phyloP scores from a whole-genome alignment of 176 grass and related monocot species.

The Hyparrhenia diplandra region DNA sequence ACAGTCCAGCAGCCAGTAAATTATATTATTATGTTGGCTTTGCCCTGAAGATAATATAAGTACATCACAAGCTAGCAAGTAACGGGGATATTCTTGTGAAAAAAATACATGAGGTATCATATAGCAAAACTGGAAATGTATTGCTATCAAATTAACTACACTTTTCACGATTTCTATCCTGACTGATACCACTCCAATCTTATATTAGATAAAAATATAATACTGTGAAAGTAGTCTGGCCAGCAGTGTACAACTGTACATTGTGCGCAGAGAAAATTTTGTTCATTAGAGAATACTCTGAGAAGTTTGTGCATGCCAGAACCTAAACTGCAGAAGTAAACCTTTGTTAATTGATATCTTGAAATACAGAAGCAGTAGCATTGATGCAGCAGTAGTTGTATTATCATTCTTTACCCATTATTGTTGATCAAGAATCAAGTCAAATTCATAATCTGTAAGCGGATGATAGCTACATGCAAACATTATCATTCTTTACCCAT shows the following conservation, averaged over 20 bases:
- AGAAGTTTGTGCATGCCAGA: neutral
- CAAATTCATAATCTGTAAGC: neutral
- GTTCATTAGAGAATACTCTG: neutral
- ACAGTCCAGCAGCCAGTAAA: neutral
- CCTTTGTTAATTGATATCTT: neutral
- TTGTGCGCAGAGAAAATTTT: neutral
- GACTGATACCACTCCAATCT: neutral
- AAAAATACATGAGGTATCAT: neutral
- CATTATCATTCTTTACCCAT: neutral
- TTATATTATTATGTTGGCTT: conserved; percentile 12
- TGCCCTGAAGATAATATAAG: conserved; percentile 3
- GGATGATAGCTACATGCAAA: neutral
- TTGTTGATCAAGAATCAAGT: neutral
- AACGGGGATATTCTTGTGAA: neutral
- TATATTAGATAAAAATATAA: neutral
- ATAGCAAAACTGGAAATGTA: neutral
- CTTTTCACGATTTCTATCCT: neutral
- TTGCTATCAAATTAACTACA: conserved; percentile 5
- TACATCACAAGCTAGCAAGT: neutral
- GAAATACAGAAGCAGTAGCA: neutral
- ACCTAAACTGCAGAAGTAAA: neutral
- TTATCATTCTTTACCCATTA: neutral
- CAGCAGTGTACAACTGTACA: neutral
- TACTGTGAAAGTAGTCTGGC: neutral
- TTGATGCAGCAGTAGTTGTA: neutral